Percentiles rank a stretch among this genome's conserved stretches.
phyloP scores from a whole-genome alignment of 345 rosid genomes.

The Psidium guajava region DNA sequence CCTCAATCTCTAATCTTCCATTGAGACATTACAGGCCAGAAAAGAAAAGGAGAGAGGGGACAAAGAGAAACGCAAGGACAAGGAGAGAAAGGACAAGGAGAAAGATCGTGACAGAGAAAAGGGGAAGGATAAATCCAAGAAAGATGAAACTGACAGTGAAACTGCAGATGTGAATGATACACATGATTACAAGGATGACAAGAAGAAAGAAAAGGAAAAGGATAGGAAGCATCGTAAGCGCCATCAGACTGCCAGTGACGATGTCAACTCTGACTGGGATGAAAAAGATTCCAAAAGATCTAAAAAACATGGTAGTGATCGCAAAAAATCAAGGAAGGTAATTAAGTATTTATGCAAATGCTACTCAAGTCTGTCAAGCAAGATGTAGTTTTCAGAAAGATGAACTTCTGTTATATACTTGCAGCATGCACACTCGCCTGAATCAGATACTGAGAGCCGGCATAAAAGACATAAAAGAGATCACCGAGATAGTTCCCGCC shows the following conservation, averaged over 20 bases:
- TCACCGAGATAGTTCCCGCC: slow-evolving; percentile 53
- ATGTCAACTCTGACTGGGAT: slow-evolving; percentile 73
- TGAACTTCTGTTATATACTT: not conserved
- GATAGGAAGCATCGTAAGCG: slow-evolving; percentile 79
- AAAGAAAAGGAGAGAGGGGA: slow-evolving; percentile 66
- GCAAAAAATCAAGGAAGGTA: slow-evolving; percentile 92
- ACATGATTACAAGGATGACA: slow-evolving; percentile 61
- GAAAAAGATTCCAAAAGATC: slow-evolving; percentile 75
- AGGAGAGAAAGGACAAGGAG: slow-evolving; percentile 59
- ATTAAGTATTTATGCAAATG: not conserved
- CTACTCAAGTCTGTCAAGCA: not conserved
- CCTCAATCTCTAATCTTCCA: not conserved
- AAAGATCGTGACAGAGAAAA: slow-evolving; percentile 76
- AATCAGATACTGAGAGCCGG: slow-evolving; percentile 68
- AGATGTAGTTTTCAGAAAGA: not conserved
- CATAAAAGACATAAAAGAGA: slow-evolving; percentile 77
- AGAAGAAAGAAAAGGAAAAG: slow-evolving; percentile 64
- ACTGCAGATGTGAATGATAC: slow-evolving; percentile 51
- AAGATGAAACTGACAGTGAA: slow-evolving; percentile 84
- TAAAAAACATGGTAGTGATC: slow-evolving; percentile 70
- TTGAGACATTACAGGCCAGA: slow-evolving; percentile 35
- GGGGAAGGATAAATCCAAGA: slow-evolving; percentile 60
- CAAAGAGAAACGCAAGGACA: slow-evolving; percentile 55
- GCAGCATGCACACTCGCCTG: slow-evolving; percentile 76
- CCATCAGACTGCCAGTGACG: slow-evolving; percentile 61